Base-by-base conservation (phyloP, 345 rosid genomes). In the Populus tremula region DNA sequence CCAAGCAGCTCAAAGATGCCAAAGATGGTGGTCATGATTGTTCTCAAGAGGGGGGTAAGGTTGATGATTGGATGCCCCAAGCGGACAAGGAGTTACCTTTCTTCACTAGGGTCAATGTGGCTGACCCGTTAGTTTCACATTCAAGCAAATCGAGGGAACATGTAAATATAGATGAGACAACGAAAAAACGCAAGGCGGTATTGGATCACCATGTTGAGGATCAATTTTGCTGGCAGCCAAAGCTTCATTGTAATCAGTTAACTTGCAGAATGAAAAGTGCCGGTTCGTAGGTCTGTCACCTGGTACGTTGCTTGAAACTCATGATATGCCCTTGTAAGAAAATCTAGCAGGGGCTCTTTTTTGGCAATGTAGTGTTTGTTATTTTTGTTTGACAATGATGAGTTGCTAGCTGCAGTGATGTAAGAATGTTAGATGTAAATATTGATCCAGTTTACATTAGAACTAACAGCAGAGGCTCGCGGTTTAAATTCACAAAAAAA, bases 141-240 rank as follows among this genome's bases (percentile, higher is more conserved):
- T 72, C 82, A 38, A 74, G 75, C 59, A 78, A 80, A 27, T 33
- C 45, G 74, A 72, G 67, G 43, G 80, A 67, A 72, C 69, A 49
- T 13, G 38, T 20, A 47, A 76, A 35, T 65, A 66, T 36, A 18
- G 84, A 81, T 33, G 70, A 45, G 54, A 59, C 53, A 6, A 36
- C 27, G 77, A 87, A 81, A 76, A 89, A 86, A 86, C 82, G 82
- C 74, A 87, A 82, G 79, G 70, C 84, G 13, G 77, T 73, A 59
- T 77, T 76, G 66, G 72, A 78, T 73, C 79, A 73, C 61, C 75
- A 79, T 62, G 36, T 72, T 49, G 86, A 82, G 59, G 83, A 73
- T 78, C 82, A 73, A 50, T 76, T 76, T 76, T 27, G 65, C 71
- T 82, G 84, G 87, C 84, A 78, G 29, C 76, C 82, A 63, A 82